Percentiles rank a stretch among this genome's conserved stretches.
phyloP scores from a whole-genome alignment of 306 rosid species.

The Hylodesmum podocarpum region DNA sequence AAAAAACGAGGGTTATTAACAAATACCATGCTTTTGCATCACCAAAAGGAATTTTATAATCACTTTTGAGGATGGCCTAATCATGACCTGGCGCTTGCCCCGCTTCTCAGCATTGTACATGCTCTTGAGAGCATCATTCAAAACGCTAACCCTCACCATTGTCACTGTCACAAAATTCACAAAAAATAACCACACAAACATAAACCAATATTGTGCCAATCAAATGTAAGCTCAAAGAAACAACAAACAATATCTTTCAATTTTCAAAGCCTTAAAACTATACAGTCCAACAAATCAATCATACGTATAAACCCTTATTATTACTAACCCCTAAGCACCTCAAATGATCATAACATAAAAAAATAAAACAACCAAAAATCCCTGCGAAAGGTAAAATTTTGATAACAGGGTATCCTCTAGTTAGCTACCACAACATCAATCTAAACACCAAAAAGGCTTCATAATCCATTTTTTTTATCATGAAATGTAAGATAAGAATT shows the following conservation, averaged over 20 bases:
- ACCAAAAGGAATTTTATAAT: slow-evolving; percentile 42
- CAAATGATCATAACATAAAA: background rate
- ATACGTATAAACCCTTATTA: background rate
- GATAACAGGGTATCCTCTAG: background rate
- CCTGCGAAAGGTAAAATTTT: background rate
- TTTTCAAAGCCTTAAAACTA: background rate
- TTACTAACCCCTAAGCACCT: background rate
- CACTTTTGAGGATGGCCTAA: slow-evolving; percentile 47
- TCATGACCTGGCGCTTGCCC: slow-evolving; percentile 47
- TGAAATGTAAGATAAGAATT: background rate
- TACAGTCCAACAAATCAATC: background rate
- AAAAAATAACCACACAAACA: background rate
- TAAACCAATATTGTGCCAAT: background rate
- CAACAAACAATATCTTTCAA: background rate
- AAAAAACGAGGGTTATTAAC: background rate
- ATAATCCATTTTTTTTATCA: background rate
- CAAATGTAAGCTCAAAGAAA: background rate
- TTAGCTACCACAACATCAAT: background rate
- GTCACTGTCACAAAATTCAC: slow-evolving; percentile 32
- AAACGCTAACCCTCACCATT: slow-evolving; percentile 49
- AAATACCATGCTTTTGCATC: slow-evolving; percentile 47
- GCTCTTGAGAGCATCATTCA: slow-evolving; percentile 53
- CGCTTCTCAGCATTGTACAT: slow-evolving; percentile 49
- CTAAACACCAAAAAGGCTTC: background rate
- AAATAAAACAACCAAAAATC: background rate